Evolutionary conservation across 2,329 filamentous ascomycete species (phyloP).

Genomic region (Gaeumannomyces tritici): DNA sequence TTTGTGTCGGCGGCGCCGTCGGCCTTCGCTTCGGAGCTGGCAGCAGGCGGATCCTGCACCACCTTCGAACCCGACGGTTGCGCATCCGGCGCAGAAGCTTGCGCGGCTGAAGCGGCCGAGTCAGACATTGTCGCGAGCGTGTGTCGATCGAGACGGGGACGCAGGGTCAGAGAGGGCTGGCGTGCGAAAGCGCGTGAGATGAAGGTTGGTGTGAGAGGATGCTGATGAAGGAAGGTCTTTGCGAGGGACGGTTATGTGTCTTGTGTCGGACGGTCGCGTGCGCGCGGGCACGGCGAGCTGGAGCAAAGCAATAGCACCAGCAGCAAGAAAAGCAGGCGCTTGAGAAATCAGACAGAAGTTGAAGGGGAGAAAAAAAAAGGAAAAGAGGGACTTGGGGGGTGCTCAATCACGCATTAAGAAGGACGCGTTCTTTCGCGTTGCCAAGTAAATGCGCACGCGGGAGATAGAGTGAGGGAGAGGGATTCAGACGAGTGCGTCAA

Average conservation of each 20-base stretch:
- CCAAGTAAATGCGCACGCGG: background rate
- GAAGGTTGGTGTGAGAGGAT: background rate
- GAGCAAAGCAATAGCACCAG: background rate
- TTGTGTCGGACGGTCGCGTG: background rate
- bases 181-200: too few species aligned
- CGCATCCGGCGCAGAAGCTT: background rate
- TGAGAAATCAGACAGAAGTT: background rate
- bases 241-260: background rate
- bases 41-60: constrained; percentile 1
- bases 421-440: constrained; percentile 5
- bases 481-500: background rate
- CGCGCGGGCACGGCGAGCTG: background rate
- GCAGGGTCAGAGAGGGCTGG: background rate
- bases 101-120: background rate
- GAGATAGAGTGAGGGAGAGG: background rate
- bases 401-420: background rate
- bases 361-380: background rate
- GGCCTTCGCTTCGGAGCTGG: constrained; percentile 8
- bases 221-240: background rate
- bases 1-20: constrained; percentile 3
- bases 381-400: background rate
- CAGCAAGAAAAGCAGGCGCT: background rate
- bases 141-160: background rate
- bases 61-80: background rate
- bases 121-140: background rate